phyloP scores from a whole-genome alignment of 345 rosid species.

The Balakata baccata region DNA sequence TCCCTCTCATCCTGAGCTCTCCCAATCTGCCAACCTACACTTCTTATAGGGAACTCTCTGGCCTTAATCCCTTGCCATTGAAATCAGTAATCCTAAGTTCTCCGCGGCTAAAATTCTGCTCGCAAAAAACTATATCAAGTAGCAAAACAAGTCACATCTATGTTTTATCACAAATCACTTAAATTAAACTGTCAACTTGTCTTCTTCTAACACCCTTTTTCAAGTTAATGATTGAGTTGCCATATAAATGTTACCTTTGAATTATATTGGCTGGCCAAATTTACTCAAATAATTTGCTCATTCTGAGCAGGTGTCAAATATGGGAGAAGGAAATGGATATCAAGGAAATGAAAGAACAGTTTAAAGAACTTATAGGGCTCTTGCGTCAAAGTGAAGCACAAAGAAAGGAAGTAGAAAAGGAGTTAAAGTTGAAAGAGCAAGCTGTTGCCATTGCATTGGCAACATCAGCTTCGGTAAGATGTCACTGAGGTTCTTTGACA shows the following conservation, averaged over 20 bases:
- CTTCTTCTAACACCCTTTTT: not conserved
- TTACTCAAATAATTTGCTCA: constrained; percentile 2
- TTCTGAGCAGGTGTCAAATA: constrained; percentile 62
- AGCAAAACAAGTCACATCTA: not conserved
- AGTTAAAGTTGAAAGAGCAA: constrained; percentile 75
- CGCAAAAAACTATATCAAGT: not conserved
- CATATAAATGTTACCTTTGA: not conserved
- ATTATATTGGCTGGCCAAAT: not conserved
- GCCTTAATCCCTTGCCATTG: too few species aligned
- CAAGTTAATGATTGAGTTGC: not conserved
- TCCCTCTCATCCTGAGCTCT: too few species aligned
- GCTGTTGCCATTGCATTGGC: constrained; percentile 61
- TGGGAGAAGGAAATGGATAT: constrained; percentile 95
- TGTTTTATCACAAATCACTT: not conserved
- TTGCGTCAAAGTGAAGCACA: constrained; percentile 69
- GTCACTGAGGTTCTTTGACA: not conserved
- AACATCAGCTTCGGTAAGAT: constrained; percentile 56
- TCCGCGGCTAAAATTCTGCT: too few species aligned
- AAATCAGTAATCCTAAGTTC: too few species aligned
- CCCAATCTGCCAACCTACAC: too few species aligned
- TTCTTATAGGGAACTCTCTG: too few species aligned
- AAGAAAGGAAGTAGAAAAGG: constrained; percentile 81
- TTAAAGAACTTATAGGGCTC: constrained; percentile 77
- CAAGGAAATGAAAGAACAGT: constrained; percentile 89
- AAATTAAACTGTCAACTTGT: not conserved